Base-by-base conservation (phyloP, 306 rosid genomes). In the Delonix regia region DNA sequence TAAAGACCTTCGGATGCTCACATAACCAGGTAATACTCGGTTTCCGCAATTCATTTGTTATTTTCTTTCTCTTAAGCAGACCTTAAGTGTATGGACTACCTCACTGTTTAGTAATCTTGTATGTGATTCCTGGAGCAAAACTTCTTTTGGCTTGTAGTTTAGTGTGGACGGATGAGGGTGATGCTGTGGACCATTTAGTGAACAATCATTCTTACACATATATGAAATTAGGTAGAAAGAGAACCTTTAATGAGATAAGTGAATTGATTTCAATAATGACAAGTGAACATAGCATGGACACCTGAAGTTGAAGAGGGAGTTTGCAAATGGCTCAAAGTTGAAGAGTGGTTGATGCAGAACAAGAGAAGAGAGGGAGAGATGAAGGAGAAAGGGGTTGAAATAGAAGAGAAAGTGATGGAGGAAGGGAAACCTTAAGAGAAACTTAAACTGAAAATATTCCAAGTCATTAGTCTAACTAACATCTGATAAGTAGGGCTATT, bases 1-100 rank as follows among this genome's bases (percentile, higher is more conserved):
- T 94, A 21, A 94, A 94, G 83, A 94, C 98, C 66, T 94, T 94
- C 71, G 98, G 98, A 36, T 94, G 98, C 84, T 94, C 98, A 12
- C 98, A 94, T 80, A 94, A 94, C 78, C 98, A 93, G 93, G 98
- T 61, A 75, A 42, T 55, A 22, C 34, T 53, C 38, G 22, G 21
- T 73, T 52, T 72, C n/a, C 65, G 0, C 12, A 39, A 13, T 21
- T 34, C 1, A 13, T 70, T 39, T 4, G 9, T 3, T 39, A 39
- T 39, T 34, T 18, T 25, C 3, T 39, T 39, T 16, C 24, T 62
- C 22, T 28, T 28, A 9, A 27, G 74, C 74, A 2, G 74, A 45
- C 2, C 2, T 41, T 66, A 19, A 24, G 52, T 70, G 22, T 44
- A 70, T 28, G 61, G 44, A 6, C 12, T n/a, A 18, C 27, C 27